Evolutionary conservation across 495 filamentous ascomycete species (phyloP).

Genomic region (Aspergillus kassunensis): DNA sequence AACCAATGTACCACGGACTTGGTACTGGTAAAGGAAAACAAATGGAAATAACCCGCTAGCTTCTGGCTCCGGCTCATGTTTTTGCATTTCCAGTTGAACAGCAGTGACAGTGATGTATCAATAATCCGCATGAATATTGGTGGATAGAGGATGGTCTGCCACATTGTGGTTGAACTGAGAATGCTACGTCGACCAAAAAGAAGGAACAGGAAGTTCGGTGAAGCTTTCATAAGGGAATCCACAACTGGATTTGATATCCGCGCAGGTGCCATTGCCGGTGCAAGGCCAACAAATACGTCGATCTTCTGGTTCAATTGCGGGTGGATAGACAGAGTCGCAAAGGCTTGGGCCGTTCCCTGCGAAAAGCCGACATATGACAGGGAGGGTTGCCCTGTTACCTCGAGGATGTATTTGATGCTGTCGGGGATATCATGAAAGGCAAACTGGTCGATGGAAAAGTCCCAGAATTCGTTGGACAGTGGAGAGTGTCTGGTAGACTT

Average conservation of each 20-base stretch:
- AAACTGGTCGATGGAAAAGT: constrained; percentile 97
- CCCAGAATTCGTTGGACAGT: constrained; percentile 77
- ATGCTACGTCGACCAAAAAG: constrained; percentile 95
- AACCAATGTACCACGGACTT: constrained; percentile 99
- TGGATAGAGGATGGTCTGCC: constrained; percentile 92
- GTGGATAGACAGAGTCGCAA: constrained; percentile 91
- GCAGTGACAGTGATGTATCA: constrained; percentile 71
- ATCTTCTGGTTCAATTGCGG: constrained; percentile 88
- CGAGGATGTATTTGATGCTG: constrained; percentile 85
- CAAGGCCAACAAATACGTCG: constrained; percentile 95
- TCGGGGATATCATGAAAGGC: constrained; percentile 97
- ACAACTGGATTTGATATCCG: constrained; percentile 86
- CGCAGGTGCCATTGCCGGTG: constrained; percentile 92
- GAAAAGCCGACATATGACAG: constrained; percentile 96
- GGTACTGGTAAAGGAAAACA: constrained; percentile 93
- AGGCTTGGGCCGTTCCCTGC: constrained; percentile 94
- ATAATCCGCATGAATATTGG: constrained; percentile 90
- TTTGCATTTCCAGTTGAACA: constrained; percentile 85
- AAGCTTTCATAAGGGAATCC: constrained; percentile 88
- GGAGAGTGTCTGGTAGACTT: constrained; percentile 76
- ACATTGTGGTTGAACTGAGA: constrained; percentile 90
- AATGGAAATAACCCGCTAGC: constrained; percentile 91
- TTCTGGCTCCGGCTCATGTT: constrained; percentile 90
- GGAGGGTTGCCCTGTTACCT: constrained; percentile 76
- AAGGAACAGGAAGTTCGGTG: constrained; percentile 86